Evolutionary conservation across 805 yeast species (phyloP), one percentile per base, ranked within the genome.

Genomic region (Naumovozyma castellii): DNA sequence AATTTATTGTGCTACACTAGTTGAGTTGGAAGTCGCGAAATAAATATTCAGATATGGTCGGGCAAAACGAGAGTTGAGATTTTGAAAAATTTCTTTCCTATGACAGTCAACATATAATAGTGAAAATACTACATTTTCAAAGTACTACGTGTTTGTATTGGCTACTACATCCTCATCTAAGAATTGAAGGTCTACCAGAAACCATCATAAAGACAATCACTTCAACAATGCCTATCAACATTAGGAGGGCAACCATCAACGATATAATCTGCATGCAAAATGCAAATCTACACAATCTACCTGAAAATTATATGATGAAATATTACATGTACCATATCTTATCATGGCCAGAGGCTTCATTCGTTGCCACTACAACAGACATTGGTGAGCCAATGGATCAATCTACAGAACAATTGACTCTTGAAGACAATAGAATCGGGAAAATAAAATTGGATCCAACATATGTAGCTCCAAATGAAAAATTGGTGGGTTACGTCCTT

Each of bases 311-410:
- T 59, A 80, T 84, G 47, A 67, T 88, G 62, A 87, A 88, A 61
- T 92, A 87, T 65, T 92, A 92, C 65, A 74, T 92, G 72, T 92
- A 92, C 63, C 98, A 92, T 63, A 73, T 86, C 6, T 66, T 90
- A 38, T 80, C 97, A 29, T 92, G 98, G 98, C 98, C 98, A 2
- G 95, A 90, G 59, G 94, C 94, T 12, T 84, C 95, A 32, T 92
- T 80, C 66, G 97, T 92, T 29, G 98, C 98, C 14, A 81, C 90
- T 1, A 80, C 92, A 2, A 75, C 80, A 19, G 82, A 75, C 46
- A 15, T 37, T 5, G 41, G 35, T 25, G 42, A 10, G 75, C 70
- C 9, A 15, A 18, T 28, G 35, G 31, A n/a, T 12, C 5, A 51
- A 43, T 5, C 42, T 41, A 8, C 56, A 53, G 5, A 47, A 49